Conservation (phyloP, 2,329 filamentous ascomycete genomes). For the Stagonosporopsis vannaccii region DNA sequence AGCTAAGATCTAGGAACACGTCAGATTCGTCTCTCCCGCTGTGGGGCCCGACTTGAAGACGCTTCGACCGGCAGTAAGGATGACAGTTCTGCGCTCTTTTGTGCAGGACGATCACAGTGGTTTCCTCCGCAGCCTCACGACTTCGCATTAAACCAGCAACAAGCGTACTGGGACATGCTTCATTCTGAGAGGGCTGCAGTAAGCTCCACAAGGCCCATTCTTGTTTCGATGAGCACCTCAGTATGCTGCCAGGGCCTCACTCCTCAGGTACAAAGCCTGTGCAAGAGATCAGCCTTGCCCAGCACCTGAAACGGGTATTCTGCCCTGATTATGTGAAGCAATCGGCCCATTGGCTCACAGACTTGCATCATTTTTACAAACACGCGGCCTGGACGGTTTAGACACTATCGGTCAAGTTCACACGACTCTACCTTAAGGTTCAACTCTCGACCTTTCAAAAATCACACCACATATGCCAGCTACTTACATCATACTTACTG, state of each 20-base stretch:
- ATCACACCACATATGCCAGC: conserved; percentile 7
- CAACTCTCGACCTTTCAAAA: background rate
- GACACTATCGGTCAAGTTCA: background rate
- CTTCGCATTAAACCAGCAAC: background rate
- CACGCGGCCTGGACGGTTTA: background rate
- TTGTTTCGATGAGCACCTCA: background rate
- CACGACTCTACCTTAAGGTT: background rate
- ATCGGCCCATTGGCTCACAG: background rate
- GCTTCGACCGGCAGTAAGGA: background rate
- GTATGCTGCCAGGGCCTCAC: background rate
- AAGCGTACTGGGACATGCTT: background rate
- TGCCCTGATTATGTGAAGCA: background rate
- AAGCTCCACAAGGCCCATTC: background rate
- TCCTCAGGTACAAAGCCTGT: background rate
- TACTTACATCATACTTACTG: conserved; percentile 13
- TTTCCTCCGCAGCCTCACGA: background rate
- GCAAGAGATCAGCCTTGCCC: background rate
- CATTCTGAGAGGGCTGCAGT: background rate
- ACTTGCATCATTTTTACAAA: conserved; percentile 2
- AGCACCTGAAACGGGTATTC: background rate
- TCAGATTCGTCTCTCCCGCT: conserved; percentile 15
- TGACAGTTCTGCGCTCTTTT: background rate
- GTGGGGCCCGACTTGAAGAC: conserved; percentile 5
- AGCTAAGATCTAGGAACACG: conserved; percentile 15
- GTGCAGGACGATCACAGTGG: background rate